A percentile compares a stretch with the other conserved stretches of the same genome.
Conservation (phyloP, 1,139 yeast genomes). For the Yamadazyma conglobata region DNA sequence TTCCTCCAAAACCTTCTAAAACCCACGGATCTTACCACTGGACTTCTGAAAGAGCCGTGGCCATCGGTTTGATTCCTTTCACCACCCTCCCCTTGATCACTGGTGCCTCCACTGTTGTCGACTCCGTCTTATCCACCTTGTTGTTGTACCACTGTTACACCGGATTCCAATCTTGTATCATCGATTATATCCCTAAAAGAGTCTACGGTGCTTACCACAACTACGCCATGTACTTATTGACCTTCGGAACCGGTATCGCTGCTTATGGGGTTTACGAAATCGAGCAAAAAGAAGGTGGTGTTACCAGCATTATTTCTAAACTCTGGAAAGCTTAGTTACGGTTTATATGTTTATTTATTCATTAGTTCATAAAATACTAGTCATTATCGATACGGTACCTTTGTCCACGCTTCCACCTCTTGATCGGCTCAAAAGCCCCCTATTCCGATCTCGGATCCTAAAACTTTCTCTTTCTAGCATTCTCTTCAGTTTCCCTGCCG, state of each 20-base stretch:
- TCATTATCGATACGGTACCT: no score
- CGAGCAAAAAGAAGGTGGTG: constrained; percentile 61
- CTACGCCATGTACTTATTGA: constrained; percentile 59
- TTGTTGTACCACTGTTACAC: constrained; percentile 72
- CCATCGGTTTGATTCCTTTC: constrained; percentile 73
- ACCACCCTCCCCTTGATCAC: constrained; percentile 67
- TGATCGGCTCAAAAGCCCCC: constrained; percentile 1
- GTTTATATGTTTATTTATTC: constrained; percentile 7
- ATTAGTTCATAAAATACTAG: constrained; percentile 4
- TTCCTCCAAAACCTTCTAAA: constrained; percentile 56
- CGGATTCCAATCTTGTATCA: constrained; percentile 83
- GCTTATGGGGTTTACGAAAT: constrained; percentile 79
- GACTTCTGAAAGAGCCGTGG: constrained; percentile 72
- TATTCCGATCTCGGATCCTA: not conserved
- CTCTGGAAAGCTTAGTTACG: constrained; percentile 35
- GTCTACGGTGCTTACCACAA: constrained; percentile 73
- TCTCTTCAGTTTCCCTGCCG: constrained; percentile 4
- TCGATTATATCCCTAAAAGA: constrained; percentile 84
- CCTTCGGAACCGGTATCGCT: constrained; percentile 67
- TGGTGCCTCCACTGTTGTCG: constrained; percentile 68
- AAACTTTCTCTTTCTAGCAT: constrained; percentile 3
- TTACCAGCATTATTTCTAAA: constrained; percentile 32
- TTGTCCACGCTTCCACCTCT: constrained; percentile 1
- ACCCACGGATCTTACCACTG: constrained; percentile 87
- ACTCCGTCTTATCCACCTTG: constrained; percentile 61